phyloP scores from a whole-genome alignment of 345 rosid genomes.

The Populus ilicifolia region DNA sequence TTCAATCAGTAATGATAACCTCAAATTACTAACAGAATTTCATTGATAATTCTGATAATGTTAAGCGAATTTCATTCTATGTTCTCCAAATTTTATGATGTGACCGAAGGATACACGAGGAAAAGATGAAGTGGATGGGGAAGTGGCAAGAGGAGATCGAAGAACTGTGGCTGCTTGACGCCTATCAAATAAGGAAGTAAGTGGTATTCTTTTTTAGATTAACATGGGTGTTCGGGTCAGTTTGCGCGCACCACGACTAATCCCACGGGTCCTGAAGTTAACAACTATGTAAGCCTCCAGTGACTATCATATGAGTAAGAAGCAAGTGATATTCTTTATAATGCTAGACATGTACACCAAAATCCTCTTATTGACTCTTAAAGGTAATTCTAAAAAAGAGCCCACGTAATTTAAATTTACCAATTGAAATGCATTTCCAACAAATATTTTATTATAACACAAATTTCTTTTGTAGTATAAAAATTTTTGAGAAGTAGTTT shows the following conservation, averaged over 20 bases:
- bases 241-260: no score
- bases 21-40: no score
- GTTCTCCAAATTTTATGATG: neutral
- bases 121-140: constrained; percentile 42
- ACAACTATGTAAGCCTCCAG: no score
- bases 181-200: constrained; percentile 63
- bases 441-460: neutral
- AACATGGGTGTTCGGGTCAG: no score
- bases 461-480: neutral
- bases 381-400: constrained; percentile 31
- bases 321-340: constrained; percentile 47
- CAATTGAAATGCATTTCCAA: neutral
- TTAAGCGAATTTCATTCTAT: no score
- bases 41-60: no score
- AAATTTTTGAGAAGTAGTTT: neutral
- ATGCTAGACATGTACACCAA: constrained; percentile 62
- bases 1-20: no score
- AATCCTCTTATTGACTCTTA: constrained; percentile 48
- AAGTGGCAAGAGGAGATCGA: constrained; percentile 88
- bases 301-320: no score
- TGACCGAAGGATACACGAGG: constrained; percentile 63
- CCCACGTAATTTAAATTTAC: neutral
- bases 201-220: constrained; percentile 52
- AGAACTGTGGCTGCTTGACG: constrained; percentile 67
- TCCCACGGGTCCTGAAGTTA: no score